These are phyloP conservation scores for Vaccinium darrowii DNA, from an alignment of 148 eudicot genomes.

Conservation along the genomic window DNA sequence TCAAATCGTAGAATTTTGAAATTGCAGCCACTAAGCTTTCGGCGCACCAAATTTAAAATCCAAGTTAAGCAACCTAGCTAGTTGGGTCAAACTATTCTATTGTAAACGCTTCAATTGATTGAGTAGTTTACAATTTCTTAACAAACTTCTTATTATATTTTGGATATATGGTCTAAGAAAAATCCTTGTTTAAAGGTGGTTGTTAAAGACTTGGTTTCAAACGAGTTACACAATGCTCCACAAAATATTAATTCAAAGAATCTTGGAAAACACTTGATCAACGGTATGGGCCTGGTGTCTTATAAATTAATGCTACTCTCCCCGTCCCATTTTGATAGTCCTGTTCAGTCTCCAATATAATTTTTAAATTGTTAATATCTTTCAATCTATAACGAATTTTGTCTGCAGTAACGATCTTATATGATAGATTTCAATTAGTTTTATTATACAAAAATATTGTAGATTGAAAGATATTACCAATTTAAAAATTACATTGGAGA, in stretches of 20 bases:
- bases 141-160: slow-evolving; percentile 7
- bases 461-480: too few relatives aligned
- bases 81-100: not conserved
- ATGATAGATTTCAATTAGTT: too few relatives aligned
- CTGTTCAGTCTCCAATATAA: too few relatives aligned
- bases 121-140: not conserved
- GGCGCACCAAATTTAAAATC: not conserved
- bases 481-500: too few relatives aligned
- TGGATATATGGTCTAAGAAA: not conserved
- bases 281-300: not conserved
- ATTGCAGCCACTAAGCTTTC: not conserved
- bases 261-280: not conserved
- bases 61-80: not conserved
- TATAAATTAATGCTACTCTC: not conserved
- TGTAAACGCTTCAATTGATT: not conserved
- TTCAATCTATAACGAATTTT: too few relatives aligned
- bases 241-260: not conserved
- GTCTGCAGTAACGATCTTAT: too few relatives aligned
- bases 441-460: too few relatives aligned
- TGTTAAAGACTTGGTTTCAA: slow-evolving; percentile 6
- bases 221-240: slow-evolving; percentile 4
- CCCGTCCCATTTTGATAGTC: too few relatives aligned
- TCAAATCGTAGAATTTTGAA: not conserved
- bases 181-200: not conserved
- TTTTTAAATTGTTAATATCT: too few relatives aligned